phyloP scores from a whole-genome alignment of 2,329 filamentous ascomycete species.

The Cladosporium sp. region DNA sequence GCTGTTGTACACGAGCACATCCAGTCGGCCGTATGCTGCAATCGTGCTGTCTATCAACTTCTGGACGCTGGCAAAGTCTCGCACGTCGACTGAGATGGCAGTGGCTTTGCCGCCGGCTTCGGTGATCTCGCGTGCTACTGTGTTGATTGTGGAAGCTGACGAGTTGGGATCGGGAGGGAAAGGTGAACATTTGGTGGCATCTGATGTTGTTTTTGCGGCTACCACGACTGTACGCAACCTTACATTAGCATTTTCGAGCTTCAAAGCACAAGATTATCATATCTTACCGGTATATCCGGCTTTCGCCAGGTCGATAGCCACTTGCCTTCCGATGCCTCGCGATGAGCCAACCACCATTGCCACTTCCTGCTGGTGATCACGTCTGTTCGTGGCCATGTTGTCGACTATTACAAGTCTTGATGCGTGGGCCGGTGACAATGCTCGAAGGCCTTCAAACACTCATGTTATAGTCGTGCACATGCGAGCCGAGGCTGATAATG shows the following conservation, averaged over 20 bases:
- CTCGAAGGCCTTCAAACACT: neutral
- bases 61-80: constrained; percentile 59
- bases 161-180: constrained; percentile 78
- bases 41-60: constrained; percentile 54
- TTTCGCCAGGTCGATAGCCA: constrained; percentile 71
- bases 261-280: neutral
- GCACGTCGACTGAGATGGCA: constrained; percentile 67
- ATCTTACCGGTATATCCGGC: constrained; percentile 63
- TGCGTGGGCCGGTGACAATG: neutral
- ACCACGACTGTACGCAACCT: constrained; percentile 58
- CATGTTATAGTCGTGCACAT: neutral
- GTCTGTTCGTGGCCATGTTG: neutral
- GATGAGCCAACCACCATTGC: constrained; percentile 70
- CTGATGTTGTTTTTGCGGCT: constrained; percentile 69
- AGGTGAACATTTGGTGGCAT: constrained; percentile 51
- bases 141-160: constrained; percentile 69
- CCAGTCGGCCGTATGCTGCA: constrained; percentile 58
- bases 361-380: constrained; percentile 39
- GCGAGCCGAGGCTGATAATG: neutral
- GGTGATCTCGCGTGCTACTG: constrained; percentile 70
- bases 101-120: constrained; percentile 60
- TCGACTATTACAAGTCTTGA: too few species aligned
- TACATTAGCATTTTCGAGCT: neutral
- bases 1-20: constrained; percentile 76
- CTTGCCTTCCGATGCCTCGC: constrained; percentile 73